Base-by-base conservation (phyloP, 2,329 filamentous ascomycete species). In the Orbilia oligospora region DNA sequence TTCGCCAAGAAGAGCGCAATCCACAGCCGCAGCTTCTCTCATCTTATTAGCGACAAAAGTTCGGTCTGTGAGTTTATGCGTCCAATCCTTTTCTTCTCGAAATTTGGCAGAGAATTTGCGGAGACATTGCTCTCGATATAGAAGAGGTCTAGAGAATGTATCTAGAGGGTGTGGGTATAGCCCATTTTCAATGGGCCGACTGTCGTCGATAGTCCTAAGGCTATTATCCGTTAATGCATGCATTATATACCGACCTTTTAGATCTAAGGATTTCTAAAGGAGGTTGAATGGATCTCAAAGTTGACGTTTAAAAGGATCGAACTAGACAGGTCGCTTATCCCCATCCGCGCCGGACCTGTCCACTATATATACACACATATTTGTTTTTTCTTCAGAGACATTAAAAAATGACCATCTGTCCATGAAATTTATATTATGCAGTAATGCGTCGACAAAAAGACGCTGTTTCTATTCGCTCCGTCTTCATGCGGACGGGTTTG, bases 11-110 rank as follows among this genome's bases (percentile, higher is more conserved):
- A 55, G 18, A 5, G 48, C n/a, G 18, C 48, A 48, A 18, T 55
- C 55, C 16, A 46, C 22, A 18, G 38, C 8, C 6, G 46, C 49
- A 12, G 51, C 51, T 24, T 70, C 66, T 44, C 51, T 46, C 0
- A 70, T 9, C 8, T 44, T 53, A 2, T 61, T 48, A 5, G 36
- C 30, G 9, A 58, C 33, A 9, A 70, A 58, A 20, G 14, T 36
- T 0, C 51, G 66, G 20, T 70, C 55, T 1, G 16, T n/a, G 22
- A 70, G 14, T 30, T 70, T 70, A 30, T 49, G n/a, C 0, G 55
- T 61, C 66, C 66, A 70, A n/a, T 70, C 22, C 8, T 41, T 24
- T 55, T 70, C 36, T 18, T 70, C 66, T 0, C 66, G 49, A 27
- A 70, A 41, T 6, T 10, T 5, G 0, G 66, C 66, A 5, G 51